Base-by-base conservation (phyloP, 257 asterid genomes). In the Solanum megistacrolobum region DNA sequence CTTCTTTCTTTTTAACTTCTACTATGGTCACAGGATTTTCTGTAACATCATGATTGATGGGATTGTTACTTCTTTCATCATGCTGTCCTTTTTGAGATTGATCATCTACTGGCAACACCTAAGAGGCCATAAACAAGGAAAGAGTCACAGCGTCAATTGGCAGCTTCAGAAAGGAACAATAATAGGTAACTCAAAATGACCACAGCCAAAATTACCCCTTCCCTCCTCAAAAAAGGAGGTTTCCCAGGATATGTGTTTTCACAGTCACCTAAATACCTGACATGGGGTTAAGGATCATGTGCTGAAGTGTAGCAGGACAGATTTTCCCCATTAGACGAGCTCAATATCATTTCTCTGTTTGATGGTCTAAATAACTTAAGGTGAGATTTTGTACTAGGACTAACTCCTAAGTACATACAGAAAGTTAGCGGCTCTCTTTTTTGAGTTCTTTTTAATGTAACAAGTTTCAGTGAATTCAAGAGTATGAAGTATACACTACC, bases 91-190 rank as follows among this genome's bases (percentile, higher is more conserved):
- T 86, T 62, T 90, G 94, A 86, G 93, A 89, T 88, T 91, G 93
- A 55, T 92, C 95, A 83, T 93, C 93, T 68, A 90, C 92, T 36
- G 93, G 92, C 87, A 83, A 78, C 89, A 92, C 96, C 99, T 97
- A 92, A 86, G 75, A 92, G 85, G 86, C 82, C 84, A 89, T 23
- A 89, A 87, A 88, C 86, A 73, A 83, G 38, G 41, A 87, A 60
- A 72, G 72, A 58, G 76, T 21, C n/a, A 7, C 34, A 81, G 74
- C 55, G 62, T 84, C 86, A 89, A 82, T 84, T 87, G 84, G 90
- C 86, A 90, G 83, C 84, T 78, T 72, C 62, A 65, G 88, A 89
- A 85, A 82, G 86, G 32, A 82, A 31, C 11, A 11, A 52, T 62
- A 86, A 41, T 76, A 79, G 52, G 86, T 5, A 82, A 82, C 43